Evolutionary conservation across 2,329 filamentous ascomycete genomes (phyloP).

Genomic region (Colletotrichum trifolii): DNA sequence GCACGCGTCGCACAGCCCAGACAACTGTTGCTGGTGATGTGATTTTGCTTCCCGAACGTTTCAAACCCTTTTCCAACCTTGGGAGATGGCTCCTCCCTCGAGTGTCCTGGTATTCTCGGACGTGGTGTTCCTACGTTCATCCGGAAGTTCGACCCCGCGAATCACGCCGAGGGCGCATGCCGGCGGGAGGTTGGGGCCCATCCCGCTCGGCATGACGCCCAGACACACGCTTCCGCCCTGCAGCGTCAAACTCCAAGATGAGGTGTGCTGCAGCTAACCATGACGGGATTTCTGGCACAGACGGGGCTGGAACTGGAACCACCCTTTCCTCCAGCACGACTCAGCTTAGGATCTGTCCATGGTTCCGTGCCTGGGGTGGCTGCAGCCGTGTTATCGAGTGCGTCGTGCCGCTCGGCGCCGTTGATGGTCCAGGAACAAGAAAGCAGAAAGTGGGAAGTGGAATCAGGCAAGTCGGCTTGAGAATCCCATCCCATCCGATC

Average conservation of each 20-base stretch:
- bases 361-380: too few relatives aligned
- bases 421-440: background rate
- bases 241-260: constrained; percentile 20
- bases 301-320: constrained; percentile 25
- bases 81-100: constrained; percentile 15
- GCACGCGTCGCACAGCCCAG: constrained; percentile 10
- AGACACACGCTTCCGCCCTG: constrained; percentile 11
- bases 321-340: too few relatives aligned
- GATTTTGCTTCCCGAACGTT: constrained; percentile 9
- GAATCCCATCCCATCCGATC: background rate
- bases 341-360: background rate
- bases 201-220: background rate
- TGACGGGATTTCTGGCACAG: constrained; percentile 21
- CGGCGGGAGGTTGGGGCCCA: constrained; percentile 23
- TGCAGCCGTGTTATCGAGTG: too few relatives aligned
- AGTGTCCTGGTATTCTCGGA: constrained; percentile 20
- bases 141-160: constrained; percentile 15
- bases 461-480: background rate
- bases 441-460: background rate
- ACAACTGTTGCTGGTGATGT: constrained; percentile 12
- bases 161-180: constrained; percentile 6
- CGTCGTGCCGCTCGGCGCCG: too few relatives aligned
- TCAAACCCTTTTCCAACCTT: constrained; percentile 5
- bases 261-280: constrained; percentile 26
- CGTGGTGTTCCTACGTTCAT: constrained; percentile 21